A percentile compares a stretch with the other conserved stretches of the same genome.
Evolutionary conservation across 257 asterid genomes (phyloP).

Genomic region (Striga asiatica): DNA sequence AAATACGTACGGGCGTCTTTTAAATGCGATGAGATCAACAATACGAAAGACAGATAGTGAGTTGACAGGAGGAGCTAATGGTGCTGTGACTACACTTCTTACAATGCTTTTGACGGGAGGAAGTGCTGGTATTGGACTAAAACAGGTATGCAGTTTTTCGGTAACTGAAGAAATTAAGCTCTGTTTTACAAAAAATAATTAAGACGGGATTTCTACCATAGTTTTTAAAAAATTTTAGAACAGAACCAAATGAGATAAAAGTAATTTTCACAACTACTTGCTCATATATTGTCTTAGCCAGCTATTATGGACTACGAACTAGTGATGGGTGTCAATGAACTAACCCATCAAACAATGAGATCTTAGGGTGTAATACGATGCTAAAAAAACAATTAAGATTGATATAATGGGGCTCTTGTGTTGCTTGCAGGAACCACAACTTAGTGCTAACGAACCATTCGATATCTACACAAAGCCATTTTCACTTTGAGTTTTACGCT

Average conservation of each 20-base stretch:
- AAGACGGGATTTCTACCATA: no score
- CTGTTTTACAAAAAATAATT: not conserved
- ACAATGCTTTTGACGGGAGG: conserved; percentile 88
- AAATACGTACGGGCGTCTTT: conserved; percentile 69
- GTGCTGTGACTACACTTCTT: conserved; percentile 49
- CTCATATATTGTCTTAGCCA: no score
- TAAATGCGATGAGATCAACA: conserved; percentile 70
- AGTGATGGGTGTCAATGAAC: no score
- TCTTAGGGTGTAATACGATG: no score
- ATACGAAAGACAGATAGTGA: conserved; percentile 39
- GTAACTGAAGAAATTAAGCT: no score
- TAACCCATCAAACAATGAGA: no score
- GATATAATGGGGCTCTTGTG: not conserved
- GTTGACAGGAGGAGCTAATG: conserved; percentile 39
- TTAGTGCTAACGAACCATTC: conserved; percentile 61
- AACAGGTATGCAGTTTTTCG: conserved; percentile 42
- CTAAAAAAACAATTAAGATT: not conserved
- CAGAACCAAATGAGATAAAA: no score
- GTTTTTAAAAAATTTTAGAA: no score
- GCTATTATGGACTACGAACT: no score
- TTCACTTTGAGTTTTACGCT: conserved; percentile 29
- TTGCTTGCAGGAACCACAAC: conserved; percentile 67
- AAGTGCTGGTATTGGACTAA: conserved; percentile 44
- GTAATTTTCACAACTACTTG: no score
- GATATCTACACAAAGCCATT: conserved; percentile 76